Evolutionary conservation across 768 basidiomycete genomes (phyloP), one percentile per base, ranked within the genome.

Genomic region (Collybia sp.): DNA sequence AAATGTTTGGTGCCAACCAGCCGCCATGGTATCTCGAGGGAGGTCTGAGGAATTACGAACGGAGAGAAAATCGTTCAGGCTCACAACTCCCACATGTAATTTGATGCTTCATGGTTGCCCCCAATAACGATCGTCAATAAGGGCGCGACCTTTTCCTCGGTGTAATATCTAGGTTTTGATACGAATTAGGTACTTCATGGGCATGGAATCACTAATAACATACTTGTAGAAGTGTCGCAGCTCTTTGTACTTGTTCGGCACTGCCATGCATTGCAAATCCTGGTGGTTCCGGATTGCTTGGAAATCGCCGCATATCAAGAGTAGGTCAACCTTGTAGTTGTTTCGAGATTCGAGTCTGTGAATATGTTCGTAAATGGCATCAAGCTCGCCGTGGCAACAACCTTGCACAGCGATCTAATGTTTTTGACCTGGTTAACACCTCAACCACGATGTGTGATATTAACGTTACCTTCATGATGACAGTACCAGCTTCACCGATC

Each of bases 41-140:
- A 19, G 4, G 39, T 34, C 40, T 42, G 32, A 43, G 16, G 12
- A 40, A 13, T 11, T 34, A 10, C 2, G 5, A 12, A 35, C 17
- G 12, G 31, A 9, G 32, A 43, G 41, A 48, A 11, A 30, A 30
- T 4, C 32, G 32, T 15, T 15, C 12, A 25, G 1, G 69, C 88
- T 65, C 57, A 92, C 90, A 96, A 66, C 63, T 99, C 96, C 86
- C 91, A 94, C 69, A 98, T 74, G 59, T 97, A 96, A 55, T 93
- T 96, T 16, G 90, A 93, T 1, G 92, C 92, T 66, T 98, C 96
- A 62, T 98, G 96, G 60, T 98, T 98, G 8, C 96, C 96, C 12
- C 96, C 96, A 57, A 98, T 96, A 41, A 98, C 82, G 11, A 99
- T 71, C 0, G 96, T 99, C 61, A 95, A 65, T 3, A 95, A 63